Conservation (phyloP, 2,329 filamentous ascomycete species). For the Cytospora paraplurivora region DNA sequence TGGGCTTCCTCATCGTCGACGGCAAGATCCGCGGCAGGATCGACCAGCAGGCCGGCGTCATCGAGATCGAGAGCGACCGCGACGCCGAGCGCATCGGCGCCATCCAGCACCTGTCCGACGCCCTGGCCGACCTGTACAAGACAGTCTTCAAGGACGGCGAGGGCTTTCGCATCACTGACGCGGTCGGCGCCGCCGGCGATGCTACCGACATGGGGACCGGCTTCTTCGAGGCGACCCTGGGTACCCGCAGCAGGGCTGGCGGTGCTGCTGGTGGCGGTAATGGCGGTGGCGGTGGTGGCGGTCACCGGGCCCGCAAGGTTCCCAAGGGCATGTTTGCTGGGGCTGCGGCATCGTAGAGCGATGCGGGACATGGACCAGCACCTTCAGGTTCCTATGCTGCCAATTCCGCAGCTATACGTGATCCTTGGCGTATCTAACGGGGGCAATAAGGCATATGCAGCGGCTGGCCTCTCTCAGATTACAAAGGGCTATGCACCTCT, state of each 20-base stretch:
- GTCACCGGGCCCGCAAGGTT: slow-evolving; percentile 1
- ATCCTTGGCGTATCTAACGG: background rate
- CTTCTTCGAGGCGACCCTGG: slow-evolving; percentile 14
- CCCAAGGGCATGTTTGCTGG: slow-evolving; percentile 15
- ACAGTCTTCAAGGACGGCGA: slow-evolving; percentile 78
- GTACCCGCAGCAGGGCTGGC: slow-evolving; percentile 7
- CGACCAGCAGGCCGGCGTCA: slow-evolving; percentile 81
- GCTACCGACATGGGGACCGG: slow-evolving; percentile 15
- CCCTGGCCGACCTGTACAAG: slow-evolving; percentile 69
- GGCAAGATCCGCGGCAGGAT: slow-evolving; percentile 85
- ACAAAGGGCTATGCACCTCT: background rate
- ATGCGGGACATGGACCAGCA: background rate
- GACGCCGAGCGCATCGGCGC: slow-evolving; percentile 76
- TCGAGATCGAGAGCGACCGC: slow-evolving; percentile 74
- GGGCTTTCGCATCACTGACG: slow-evolving; percentile 54
- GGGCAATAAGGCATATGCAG: too few relatives aligned
- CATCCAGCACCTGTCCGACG: slow-evolving; percentile 70
- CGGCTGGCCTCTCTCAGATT: too few relatives aligned
- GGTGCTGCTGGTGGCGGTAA: background rate
- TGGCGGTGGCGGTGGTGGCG: background rate
- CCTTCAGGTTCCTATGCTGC: background rate
- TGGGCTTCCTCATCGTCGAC: slow-evolving; percentile 92
- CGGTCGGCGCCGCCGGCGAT: slow-evolving; percentile 29
- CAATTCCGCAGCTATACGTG: background rate
- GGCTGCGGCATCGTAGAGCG: background rate